Percentiles rank a stretch among this genome's conserved stretches.
phyloP scores from a whole-genome alignment of 495 filamentous ascomycete species.

The Penicillium longicatenatum region DNA sequence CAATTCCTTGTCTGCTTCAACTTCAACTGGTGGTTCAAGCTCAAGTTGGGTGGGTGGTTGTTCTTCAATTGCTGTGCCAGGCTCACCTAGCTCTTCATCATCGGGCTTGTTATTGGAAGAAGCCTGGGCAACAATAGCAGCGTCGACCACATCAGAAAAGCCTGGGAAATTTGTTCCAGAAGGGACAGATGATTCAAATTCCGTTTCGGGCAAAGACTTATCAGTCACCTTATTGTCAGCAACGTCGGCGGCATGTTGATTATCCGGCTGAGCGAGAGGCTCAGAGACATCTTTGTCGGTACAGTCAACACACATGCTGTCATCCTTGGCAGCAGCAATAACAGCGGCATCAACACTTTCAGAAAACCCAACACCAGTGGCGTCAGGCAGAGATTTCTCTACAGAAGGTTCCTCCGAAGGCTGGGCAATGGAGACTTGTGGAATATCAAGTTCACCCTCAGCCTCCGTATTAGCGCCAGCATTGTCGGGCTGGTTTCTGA shows the following conservation, averaged over 20 bases:
- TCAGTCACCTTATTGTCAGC: neutral
- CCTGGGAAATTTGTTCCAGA: constrained; percentile 4
- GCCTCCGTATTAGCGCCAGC: constrained; percentile 9
- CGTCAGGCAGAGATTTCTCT: constrained; percentile 7
- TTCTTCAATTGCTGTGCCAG: constrained; percentile 23
- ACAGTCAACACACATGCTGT: constrained; percentile 4
- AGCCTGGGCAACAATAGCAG: constrained; percentile 22
- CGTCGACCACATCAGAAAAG: constrained; percentile 32
- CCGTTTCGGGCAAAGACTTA: neutral
- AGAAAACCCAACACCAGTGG: constrained; percentile 22
- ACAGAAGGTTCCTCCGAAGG: constrained; percentile 20
- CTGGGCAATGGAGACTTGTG: constrained; percentile 4
- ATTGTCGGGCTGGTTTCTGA: constrained; percentile 14
- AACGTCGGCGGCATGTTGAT: neutral
- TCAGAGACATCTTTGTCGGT: constrained; percentile 2
- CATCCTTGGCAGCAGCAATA: constrained; percentile 22
- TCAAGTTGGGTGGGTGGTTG: constrained; percentile 2
- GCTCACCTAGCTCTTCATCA: constrained; percentile 14
- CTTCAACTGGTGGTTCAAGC: neutral
- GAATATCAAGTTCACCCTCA: constrained; percentile 12
- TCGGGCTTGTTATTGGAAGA: neutral
- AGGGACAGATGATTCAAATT: neutral
- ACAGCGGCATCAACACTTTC: constrained; percentile 34
- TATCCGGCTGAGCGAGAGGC: neutral
- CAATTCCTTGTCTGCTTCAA: constrained; percentile 13